Evolutionary conservation across 805 yeast species (phyloP), one percentile per base, ranked within the genome.

Genomic region (Candida broadrunensis): DNA sequence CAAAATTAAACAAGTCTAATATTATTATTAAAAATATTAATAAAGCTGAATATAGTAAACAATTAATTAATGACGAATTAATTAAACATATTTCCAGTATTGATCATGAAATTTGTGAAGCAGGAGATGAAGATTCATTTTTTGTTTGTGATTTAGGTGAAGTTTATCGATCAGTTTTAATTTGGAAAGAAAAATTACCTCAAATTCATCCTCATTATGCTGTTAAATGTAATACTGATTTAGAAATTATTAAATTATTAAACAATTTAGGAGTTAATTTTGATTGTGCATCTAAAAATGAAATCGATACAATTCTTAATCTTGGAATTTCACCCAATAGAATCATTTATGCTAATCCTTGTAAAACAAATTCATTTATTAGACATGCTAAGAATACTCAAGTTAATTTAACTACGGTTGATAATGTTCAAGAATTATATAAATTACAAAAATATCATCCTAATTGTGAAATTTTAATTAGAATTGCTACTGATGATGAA

Each of bases 231-330:
- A 91, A 91, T 70, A 85, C 89, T 29, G 82, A 88, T 57, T 51
- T 66, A 5, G 66, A 66, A 41, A 80, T 91, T 11, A 60, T 91
- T 47, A 56, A 65, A 36, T 60, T 74, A 21, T 72, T 91, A 50
- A 80, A 78, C 2, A 46, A 64, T 3, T 62, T 82, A 47, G 95
- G 93, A 20, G 75, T 81, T 39, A 83, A 84, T 43, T 91, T 91
- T 56, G 99, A 91, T 61, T 91, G 99, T 67, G 98, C 98, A 4
- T 87, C 96, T 17, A 80, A 83, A 55, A 75, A 75, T 47, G 99
- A 91, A 66, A 88, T 91, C 54, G 83, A 82, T 40, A 65, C 68
- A 33, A 75, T 88, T 38, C 67, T 88, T 47, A 55, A 63, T 15
- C 56, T 83, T 44, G 91, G 91, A 6, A 78, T 84, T 36, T 67